Evolutionary conservation across 176 grass and related monocot species (phyloP), one percentile per base, ranked within the genome.

Genomic region (Saccharum officinarum): DNA sequence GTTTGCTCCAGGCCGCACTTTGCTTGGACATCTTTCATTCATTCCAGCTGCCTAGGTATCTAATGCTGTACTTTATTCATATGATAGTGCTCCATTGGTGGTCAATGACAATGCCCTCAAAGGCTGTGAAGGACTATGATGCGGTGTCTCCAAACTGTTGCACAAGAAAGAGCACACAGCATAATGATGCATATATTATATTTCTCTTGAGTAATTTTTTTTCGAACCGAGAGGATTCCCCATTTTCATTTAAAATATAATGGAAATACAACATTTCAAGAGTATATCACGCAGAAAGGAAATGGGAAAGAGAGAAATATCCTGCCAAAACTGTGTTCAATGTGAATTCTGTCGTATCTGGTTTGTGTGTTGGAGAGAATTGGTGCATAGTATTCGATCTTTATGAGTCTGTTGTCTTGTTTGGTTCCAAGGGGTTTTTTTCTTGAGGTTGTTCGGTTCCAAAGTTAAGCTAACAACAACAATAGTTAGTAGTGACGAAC

Each of bases 41-140:
- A 72, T 72, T 8, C 36, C 46, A 26, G 15, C 2, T 55, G 73
- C 82, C 61, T 77, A 54, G 82, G 73, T 67, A 55, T 84, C 73
- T 55, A 12, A 76, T 65, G 23, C 40, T 41, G 16, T 30, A 59
- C n/a, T 70, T 57, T 71, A 71, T 55, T 2, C 9, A 54, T 25
- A 20, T 26, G 7, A 57, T 40, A 41, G 41, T 42, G 12, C 37
- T 44, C 9, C 70, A 45, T 39, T 54, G 16, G 45, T 30, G 34
- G 74, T 59, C 63, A 78, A 85, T 81, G 7, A 69, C 31, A 55
- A 18, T 82, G 66, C 1, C 18, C 50, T 82, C 22, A 72, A 85
- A 85, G 69, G 64, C 4, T 60, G 62, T 10, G 50, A 34, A 36
- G 6, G 64, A 40, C 36, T 70, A 85, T 85, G 64, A 85, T 78